Evolutionary conservation across 2,329 filamentous ascomycete species (phyloP), one percentile per base, ranked within the genome.

Genomic region (Colletotrichum viniferum): DNA sequence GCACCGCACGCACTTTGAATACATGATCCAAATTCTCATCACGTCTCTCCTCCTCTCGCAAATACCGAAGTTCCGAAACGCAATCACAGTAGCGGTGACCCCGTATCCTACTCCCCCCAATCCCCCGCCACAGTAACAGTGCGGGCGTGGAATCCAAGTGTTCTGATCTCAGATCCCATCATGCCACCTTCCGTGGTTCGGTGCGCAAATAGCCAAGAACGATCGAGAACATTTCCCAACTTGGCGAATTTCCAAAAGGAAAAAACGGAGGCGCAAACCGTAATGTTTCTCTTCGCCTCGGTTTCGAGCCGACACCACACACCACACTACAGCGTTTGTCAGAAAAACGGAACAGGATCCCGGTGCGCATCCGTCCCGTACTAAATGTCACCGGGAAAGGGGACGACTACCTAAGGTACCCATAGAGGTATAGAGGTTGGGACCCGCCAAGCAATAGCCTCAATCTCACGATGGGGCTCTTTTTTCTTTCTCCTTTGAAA

Each of bases 201-300:
- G 14, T 32, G 16, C 58, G 9, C 21, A 48, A 10, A 43, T 8
- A n/a, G n/a, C 67, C 67, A 62, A 69, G 56, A 60, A 69, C 67
- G 67, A 69, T 62, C 67, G 67, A 69, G 67, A 69, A 69, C 36
- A 52, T 52, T 69, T 69, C 67, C 67, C 65, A 13, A 34, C 7
- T 52, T 18, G 56, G 67, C 18, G 8, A 52, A 32, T 16, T 18
- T 7, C 55, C 13, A 9, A n/a, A 43, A 9, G 5, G 5, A 13
- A 9, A 21, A 48, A 48, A 69, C 66, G 56, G 56, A 34, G 61
- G 30, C n/a, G 24, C 55, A 14, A n/a, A 67, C 64, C 64, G 64
- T 67, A 30, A 21, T 38, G 13, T n/a, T 26, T 7, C 14, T 16
- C 28, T 4, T 43, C 38, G 38, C 43, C 6, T 28, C 30, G 24